phyloP scores from a whole-genome alignment of 352 stramenopile genomes.

The Globisporangium cylindrosporum region DNA sequence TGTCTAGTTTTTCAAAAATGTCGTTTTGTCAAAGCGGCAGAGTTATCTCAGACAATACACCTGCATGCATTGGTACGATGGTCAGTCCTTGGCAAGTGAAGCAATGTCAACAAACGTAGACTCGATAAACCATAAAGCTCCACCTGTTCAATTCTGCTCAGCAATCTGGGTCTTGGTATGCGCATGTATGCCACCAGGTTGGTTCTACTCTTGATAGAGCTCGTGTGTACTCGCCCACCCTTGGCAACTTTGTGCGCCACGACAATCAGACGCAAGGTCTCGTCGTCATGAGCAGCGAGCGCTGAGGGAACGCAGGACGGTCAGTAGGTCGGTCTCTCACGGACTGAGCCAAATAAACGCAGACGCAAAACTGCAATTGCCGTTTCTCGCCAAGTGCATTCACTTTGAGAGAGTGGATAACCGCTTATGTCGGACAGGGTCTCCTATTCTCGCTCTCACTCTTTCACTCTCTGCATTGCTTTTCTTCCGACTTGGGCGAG shows the following conservation, averaged over 20 bases:
- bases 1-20: background rate
- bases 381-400: conserved; percentile 4
- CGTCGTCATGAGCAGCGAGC: conserved; percentile 3
- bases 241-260: background rate
- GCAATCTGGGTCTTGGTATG: background rate
- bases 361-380: background rate
- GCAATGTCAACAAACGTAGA: background rate
- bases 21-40: background rate
- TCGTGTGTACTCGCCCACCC: background rate
- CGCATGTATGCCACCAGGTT: background rate
- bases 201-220: background rate
- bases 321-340: background rate
- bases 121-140: background rate
- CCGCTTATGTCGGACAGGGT: background rate
- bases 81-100: background rate
- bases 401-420: background rate
- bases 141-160: background rate
- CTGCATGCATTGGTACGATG: background rate
- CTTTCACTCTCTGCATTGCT: too few relatives aligned
- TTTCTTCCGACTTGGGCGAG: background rate
- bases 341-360: background rate
- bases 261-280: background rate
- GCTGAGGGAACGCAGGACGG: background rate
- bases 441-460: background rate
- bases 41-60: background rate